Conservation (phyloP, 805 yeast genomes). For the Peterozyma xylosa region DNA sequence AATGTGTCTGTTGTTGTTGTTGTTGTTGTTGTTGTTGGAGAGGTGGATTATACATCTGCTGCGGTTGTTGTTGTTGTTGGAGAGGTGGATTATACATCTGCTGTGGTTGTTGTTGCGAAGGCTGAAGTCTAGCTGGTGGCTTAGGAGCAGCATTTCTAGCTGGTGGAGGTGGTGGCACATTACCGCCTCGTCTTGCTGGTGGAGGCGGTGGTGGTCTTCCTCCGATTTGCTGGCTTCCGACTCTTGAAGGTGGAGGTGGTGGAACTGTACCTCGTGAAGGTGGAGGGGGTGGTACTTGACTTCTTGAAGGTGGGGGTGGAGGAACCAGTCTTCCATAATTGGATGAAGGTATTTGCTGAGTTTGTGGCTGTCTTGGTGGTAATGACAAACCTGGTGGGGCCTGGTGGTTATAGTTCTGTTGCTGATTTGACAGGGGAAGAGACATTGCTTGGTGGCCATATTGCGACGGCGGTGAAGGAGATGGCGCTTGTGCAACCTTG, state of each 20-base stretch:
- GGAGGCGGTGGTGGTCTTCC: constrained; percentile 25
- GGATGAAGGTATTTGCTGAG: constrained; percentile 6
- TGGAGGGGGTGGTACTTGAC: constrained; percentile 27
- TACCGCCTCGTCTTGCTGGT: constrained; percentile 7
- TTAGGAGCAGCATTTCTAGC: constrained; percentile 17
- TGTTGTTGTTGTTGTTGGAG: constrained; percentile 17
- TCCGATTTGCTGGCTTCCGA: constrained; percentile 1
- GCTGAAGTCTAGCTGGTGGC: constrained; percentile 12
- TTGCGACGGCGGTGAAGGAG: not conserved
- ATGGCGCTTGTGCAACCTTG: not conserved
- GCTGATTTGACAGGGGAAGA: constrained; percentile 13
- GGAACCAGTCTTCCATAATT: constrained; percentile 8
- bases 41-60: constrained; percentile 2
- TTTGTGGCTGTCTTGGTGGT: constrained; percentile 8
- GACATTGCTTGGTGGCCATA: constrained; percentile 7
- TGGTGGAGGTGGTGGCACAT: constrained; percentile 26
- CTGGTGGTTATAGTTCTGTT: constrained; percentile 15
- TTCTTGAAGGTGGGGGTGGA: constrained; percentile 17
- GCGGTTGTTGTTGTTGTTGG: constrained; percentile 5
- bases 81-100: constrained; percentile 3
- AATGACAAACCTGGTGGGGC: constrained; percentile 9
- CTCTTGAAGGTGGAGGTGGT: constrained; percentile 13
- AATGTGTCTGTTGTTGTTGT: constrained; percentile 15
- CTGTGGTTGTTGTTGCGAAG: constrained; percentile 6
- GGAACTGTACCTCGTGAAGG: constrained; percentile 16